Evolutionary conservation across 2,329 filamentous ascomycete species (phyloP), one percentile per base, ranked within the genome.

Genomic region (Pyricularia grisea): DNA sequence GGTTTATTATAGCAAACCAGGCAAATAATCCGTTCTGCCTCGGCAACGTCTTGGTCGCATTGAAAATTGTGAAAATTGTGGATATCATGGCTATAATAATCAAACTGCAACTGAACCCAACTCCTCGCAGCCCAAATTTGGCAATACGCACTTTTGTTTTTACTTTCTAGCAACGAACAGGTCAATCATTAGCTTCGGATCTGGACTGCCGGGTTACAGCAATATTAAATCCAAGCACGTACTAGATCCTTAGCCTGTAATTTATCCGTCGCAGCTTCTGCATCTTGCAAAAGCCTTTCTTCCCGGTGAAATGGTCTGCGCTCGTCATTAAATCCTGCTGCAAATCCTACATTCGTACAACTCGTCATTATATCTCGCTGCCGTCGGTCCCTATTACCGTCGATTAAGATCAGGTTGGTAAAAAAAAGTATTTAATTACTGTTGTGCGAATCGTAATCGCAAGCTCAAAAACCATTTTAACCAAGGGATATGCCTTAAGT

Each of bases 81-180:
- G 91, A 89, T 68, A 99, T 83, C 87, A 99, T 94, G 71, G 93
- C 85, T 70, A 99, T 86, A 73, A 99, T 92, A 77, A 99, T 97
- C 71, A 98, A 85, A 78, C 92, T 94, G 84, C 95, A 99, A 79
- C 92, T 93, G 80, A 99, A 98, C 84, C 94, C 97, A 81, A 98
- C 92, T 69, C 93, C 91, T 73, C 95, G 91, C n/a, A 99, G 89
- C 71, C 97, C 88, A 74, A 98, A 90, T 83, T 99, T 99, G 74
- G 94, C 95, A 79, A 98, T 85, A 65, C 95, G 89, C 42, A 98
- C 94, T 73, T 93, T 88, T 50, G 90, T 90, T 82, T 97, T 98
- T 78, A 97, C 88, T 90, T 92, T 96, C 94, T 97, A 77, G 12
- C 9, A 23, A 25, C 10, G 58, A 25, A 11, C 9, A 25, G 10